phyloP scores from a whole-genome alignment of 805 yeast species.

The Candida koratica region DNA sequence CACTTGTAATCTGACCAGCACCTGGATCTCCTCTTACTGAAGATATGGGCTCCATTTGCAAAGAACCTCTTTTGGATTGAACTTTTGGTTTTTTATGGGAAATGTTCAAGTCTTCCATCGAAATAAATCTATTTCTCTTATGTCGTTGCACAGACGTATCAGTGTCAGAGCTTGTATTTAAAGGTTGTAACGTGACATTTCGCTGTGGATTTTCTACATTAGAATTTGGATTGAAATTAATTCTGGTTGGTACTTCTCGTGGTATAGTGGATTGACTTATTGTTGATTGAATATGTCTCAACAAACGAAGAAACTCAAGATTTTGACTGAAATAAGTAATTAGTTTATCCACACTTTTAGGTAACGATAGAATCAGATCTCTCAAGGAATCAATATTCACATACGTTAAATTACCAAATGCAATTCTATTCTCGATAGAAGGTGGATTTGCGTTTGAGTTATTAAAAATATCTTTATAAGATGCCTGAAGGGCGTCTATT shows the following conservation, averaged over 20 bases:
- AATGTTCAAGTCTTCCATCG: neutral
- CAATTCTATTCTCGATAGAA: neutral
- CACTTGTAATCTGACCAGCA: neutral
- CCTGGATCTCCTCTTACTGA: neutral
- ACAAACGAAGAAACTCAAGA: constrained; percentile 2
- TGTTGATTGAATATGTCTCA: constrained; percentile 6
- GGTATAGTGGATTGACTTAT: neutral
- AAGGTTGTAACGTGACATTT: neutral
- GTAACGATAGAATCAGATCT: constrained; percentile 9
- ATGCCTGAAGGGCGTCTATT: constrained; percentile 2
- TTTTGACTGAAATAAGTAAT: constrained; percentile 7
- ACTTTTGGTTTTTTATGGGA: neutral
- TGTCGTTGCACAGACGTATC: constrained; percentile 1
- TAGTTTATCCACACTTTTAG: constrained; percentile 9
- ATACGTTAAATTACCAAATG: neutral
- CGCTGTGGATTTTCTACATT: neutral
- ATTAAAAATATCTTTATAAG: constrained; percentile 3
- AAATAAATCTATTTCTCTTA: constrained; percentile 3
- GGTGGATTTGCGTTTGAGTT: constrained; percentile 1
- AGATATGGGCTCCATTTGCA: neutral
- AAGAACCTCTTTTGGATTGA: neutral
- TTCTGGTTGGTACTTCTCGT: too few species aligned
- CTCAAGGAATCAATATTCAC: constrained; percentile 5
- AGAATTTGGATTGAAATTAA: too few species aligned
- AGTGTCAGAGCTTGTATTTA: neutral